Evolutionary conservation across 352 stramenopile species (phyloP), one percentile per base, ranked within the genome.

Genomic region (Globisporangium alternatum): DNA sequence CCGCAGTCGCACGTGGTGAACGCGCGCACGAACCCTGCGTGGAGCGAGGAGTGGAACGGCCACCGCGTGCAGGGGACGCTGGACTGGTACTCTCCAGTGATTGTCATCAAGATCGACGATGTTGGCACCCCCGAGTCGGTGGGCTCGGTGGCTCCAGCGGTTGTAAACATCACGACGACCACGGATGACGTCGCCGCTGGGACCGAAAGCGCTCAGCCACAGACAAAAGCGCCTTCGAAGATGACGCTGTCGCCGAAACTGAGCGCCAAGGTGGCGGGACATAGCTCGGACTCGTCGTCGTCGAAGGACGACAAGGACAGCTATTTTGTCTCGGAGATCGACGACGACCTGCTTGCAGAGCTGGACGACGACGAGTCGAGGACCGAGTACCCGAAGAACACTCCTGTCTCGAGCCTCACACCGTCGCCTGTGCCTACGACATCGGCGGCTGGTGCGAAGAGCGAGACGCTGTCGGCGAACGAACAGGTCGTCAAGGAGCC

Each of bases 1-100:
- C 86, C 86, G 30, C 86, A 95, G 70, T 93, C 84, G 8, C 86
- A 95, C 65, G 64, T 91, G 15, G 86, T 95, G 39, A 95, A 95
- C 61, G 84, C 82, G 37, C 78, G 86, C 55, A 93, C 84, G 21
- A 93, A 95, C 47, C 60, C 71, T 0, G 41, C 70, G 28, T 95
- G 83, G 84, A 63, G 76, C 17, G 72, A 75, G 57, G 71, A 81
- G 28, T 92, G 73, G 76, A 93, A 93, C 64, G 86, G 81, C 0
- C 80, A 89, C 44, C 69, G 70, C 51, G 80, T 95, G 31, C 80
- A 88, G 63, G 66, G 71, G 35, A 60, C 67, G 31, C 62, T 86
- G n/a, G 64, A 84, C 30, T 93, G 84, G 86, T 81, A 84, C 54
- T 90, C 85, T 17, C 72, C 78, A 58, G 81, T 80, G 19, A 77